These are phyloP conservation scores for Scedosporium dehoogii DNA, from an alignment of 2,329 filamentous ascomycete genomes.

Conservation along the genomic window DNA sequence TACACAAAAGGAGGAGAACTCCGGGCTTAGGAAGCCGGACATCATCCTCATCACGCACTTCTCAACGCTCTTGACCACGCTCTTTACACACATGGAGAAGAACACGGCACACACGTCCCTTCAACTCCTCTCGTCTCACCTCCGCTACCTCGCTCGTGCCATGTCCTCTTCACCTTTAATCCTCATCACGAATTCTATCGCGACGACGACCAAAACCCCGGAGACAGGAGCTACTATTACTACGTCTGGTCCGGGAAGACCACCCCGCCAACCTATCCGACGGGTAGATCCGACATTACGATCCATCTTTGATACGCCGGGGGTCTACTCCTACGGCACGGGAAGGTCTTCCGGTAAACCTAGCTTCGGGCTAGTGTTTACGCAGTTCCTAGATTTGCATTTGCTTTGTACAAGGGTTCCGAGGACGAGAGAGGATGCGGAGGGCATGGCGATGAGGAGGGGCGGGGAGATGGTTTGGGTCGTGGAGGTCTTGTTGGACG, in stretches of 20 bases:
- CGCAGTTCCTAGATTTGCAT: slow-evolving; percentile 44
- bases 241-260: neutral
- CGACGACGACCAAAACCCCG: slow-evolving; percentile 3
- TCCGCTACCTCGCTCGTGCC: slow-evolving; percentile 34
- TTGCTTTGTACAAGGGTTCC: slow-evolving; percentile 39
- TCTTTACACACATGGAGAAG: slow-evolving; percentile 40
- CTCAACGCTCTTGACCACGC: slow-evolving; percentile 36
- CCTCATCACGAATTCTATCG: slow-evolving; percentile 45
- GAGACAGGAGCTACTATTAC: neutral
- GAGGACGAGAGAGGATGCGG: slow-evolving; percentile 27
- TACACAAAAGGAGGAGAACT: neutral
- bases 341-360: slow-evolving; percentile 30
- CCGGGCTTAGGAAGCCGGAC: slow-evolving; percentile 19
- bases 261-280: neutral
- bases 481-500: slow-evolving; percentile 42
- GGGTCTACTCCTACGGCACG: slow-evolving; percentile 13
- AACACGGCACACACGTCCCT: slow-evolving; percentile 36
- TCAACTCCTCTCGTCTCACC: slow-evolving; percentile 34
- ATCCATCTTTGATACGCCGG: slow-evolving; percentile 36
- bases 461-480: slow-evolving; percentile 24
- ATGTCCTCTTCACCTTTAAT: slow-evolving; percentile 34
- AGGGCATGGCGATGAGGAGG: slow-evolving; percentile 12
- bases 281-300: slow-evolving; percentile 33
- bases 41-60: slow-evolving; percentile 47
- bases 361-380: slow-evolving; percentile 43